These are phyloP conservation scores for Vaccinium macrocarpon DNA, from an alignment of 148 eudicot species.

Conservation along the genomic window DNA sequence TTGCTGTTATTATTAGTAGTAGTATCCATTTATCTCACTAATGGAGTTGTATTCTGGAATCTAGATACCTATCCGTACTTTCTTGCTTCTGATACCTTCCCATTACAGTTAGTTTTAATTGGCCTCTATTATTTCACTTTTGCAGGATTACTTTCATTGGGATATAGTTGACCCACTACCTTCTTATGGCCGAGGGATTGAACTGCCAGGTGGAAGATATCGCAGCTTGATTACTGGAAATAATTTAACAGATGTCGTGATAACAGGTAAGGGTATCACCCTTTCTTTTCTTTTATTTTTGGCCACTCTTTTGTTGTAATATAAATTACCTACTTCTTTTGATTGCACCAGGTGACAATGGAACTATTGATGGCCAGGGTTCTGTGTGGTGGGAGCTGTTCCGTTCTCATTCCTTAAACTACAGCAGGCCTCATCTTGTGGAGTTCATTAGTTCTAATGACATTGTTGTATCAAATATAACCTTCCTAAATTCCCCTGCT, in stretches of 20 bases:
- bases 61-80: neutral
- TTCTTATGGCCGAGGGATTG: slow-evolving; percentile 66
- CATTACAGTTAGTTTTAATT: slow-evolving; percentile 1
- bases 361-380: slow-evolving; percentile 74
- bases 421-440: slow-evolving; percentile 59
- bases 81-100: neutral
- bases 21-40: neutral
- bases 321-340: neutral
- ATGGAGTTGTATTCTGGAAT: neutral
- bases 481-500: slow-evolving; percentile 59
- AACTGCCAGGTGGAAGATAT: slow-evolving; percentile 55
- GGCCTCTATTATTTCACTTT: neutral
- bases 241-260: slow-evolving; percentile 55
- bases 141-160: slow-evolving; percentile 52
- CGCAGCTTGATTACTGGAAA: slow-evolving; percentile 63
- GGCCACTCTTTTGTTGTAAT: neutral
- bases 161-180: slow-evolving; percentile 60
- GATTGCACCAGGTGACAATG: slow-evolving; percentile 50
- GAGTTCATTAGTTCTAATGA: slow-evolving; percentile 50
- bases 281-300: neutral
- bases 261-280: slow-evolving; percentile 47
- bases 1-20: neutral
- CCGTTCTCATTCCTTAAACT: slow-evolving; percentile 43
- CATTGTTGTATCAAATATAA: slow-evolving; percentile 57
- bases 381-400: slow-evolving; percentile 67